Base-by-base conservation (phyloP, 371 early-diverging fungal species). In the Mortierella sp. region DNA sequence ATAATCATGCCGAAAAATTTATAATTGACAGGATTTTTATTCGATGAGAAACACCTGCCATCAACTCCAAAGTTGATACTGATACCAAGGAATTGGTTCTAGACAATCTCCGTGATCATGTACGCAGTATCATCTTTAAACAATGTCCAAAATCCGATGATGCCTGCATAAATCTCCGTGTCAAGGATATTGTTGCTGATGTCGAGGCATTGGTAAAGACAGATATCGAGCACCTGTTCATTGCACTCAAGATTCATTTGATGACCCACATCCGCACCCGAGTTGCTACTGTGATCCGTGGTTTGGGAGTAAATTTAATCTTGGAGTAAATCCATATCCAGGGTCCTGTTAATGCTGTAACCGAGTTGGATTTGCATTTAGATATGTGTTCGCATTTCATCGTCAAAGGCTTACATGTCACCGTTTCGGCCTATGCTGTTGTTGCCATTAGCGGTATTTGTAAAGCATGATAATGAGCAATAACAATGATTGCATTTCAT, bases 321-420 rank as follows among this genome's bases (percentile, higher is more conserved):
- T 26, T 73, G 31, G 67, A 73, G 22, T 61, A 73, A 56, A 53
- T 73, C n/a, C 49, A 66, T 56, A 43, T 73, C 26, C 62, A 66
- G 40, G 63, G 13, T 0, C 6, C 23, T 37, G 74, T 68, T 2
- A 60, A 73, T 26, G 68, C 60, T 2, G 53, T 53, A 2, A 59
- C 53, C 1, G 40, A 67, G 45, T 19, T 68, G 42, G 40, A 57
- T 34, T 22, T n/a, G 0, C 58, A 68, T 23, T 22, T 73, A n/a
- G 53, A 58, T 32, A 43, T 55, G 19, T 73, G 67, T 15, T 60
- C 67, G 6, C 63, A 63, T 62, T 37, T 62, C 6, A 72, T 67
- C 32, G 53, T 73, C 63, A 73, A 73, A 58, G 63, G 63, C 6
- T 35, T 72, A 1, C 63, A 67, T 57, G 42, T 32, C 23, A 35